Conservation (phyloP, 768 basidiomycete genomes). For the Leccinellum albellum region DNA sequence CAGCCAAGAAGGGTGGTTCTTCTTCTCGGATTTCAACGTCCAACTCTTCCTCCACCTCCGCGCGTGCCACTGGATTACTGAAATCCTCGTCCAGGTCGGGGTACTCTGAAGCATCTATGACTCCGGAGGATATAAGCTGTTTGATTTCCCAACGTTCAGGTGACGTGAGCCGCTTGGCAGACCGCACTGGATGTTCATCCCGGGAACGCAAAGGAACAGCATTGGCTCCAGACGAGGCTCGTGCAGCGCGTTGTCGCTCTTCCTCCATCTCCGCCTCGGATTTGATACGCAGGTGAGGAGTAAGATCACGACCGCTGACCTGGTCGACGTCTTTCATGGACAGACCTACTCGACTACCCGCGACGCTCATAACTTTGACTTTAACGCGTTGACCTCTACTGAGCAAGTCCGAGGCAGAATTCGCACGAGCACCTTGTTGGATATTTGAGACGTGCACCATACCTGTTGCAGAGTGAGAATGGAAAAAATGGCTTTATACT, state of each 20-base stretch:
- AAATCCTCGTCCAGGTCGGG: slow-evolving; percentile 90
- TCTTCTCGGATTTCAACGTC: slow-evolving; percentile 97
- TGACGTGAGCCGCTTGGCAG: slow-evolving; percentile 87
- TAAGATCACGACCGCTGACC: slow-evolving; percentile 80
- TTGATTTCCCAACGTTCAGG: slow-evolving; percentile 99
- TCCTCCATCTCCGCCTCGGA: slow-evolving; percentile 92
- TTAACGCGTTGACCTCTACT: slow-evolving; percentile 83
- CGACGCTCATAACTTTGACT: slow-evolving; percentile 94
- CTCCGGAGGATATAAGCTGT: slow-evolving; percentile 95
- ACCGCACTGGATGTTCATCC: slow-evolving; percentile 53
- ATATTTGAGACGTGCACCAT: slow-evolving; percentile 97
- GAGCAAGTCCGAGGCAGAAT: slow-evolving; percentile 83
- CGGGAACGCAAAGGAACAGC: slow-evolving; percentile 70
- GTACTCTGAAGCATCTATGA: slow-evolving; percentile 87
- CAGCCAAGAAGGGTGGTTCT: slow-evolving; percentile 92
- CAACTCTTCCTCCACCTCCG: slow-evolving; percentile 92
- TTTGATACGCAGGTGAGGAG: slow-evolving; percentile 91
- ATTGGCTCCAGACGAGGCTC: slow-evolving; percentile 78
- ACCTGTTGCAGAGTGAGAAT: slow-evolving; percentile 47
- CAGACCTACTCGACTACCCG: slow-evolving; percentile 74
- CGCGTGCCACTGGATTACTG: slow-evolving; percentile 67
- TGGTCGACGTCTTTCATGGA: slow-evolving; percentile 99
- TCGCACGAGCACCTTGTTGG: slow-evolving; percentile 77
- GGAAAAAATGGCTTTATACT: not conserved
- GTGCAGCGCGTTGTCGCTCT: slow-evolving; percentile 59